phyloP scores from a whole-genome alignment of 2,329 filamentous ascomycete species.

The Rhytidhysteron rufulum region DNA sequence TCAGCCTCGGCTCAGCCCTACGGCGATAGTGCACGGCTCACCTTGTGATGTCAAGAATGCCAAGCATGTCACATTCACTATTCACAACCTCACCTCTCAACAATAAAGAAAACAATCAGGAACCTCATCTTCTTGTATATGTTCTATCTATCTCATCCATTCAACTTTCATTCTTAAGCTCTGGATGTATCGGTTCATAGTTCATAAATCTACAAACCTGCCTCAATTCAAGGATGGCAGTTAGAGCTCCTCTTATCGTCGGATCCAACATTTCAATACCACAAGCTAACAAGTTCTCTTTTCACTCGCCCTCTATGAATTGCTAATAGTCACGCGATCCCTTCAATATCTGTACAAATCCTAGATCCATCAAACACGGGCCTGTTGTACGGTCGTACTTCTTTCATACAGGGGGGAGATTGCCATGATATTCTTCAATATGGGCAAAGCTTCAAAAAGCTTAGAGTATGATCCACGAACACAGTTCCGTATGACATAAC shows the following conservation, averaged over 20 bases:
- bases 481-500: too few species aligned
- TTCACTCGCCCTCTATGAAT: too few species aligned
- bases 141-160: constrained; percentile 1
- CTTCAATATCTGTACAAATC: too few species aligned
- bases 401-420: too few species aligned
- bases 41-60: constrained; percentile 36
- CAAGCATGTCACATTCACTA: constrained; percentile 8
- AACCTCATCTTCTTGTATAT: constrained; percentile 89
- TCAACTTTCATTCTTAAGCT: neutral
- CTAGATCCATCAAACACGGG: too few species aligned
- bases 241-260: constrained; percentile 2
- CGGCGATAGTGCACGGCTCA: constrained; percentile 4
- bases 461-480: too few species aligned
- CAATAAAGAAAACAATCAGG: constrained; percentile 53
- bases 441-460: too few species aligned
- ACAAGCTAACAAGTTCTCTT: too few species aligned
- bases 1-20: neutral
- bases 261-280: constrained; percentile 5
- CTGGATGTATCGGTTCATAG: constrained; percentile 36
- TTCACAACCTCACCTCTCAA: constrained; percentile 7
- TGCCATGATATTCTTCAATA: too few species aligned
- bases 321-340: too few species aligned
- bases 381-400: too few species aligned
- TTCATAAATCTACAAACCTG: constrained; percentile 84
- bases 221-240: constrained; percentile 80